Base-by-base conservation (phyloP, 2,329 filamentous ascomycete species). In the Claviceps quebecensis region DNA sequence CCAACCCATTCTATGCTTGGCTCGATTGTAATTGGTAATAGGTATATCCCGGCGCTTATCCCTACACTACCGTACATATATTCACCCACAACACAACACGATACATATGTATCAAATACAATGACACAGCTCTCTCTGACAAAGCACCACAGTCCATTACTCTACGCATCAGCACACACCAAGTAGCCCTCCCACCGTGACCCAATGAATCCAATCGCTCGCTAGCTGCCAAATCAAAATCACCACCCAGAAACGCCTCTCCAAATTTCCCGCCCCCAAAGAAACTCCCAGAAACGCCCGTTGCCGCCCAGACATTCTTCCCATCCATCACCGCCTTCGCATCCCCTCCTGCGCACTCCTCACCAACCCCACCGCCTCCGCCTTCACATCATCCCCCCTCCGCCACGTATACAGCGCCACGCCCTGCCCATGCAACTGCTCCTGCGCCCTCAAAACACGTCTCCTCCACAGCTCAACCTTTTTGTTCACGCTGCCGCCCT, bases 381-480 rank as follows among this genome's bases (percentile, higher is more conserved):
- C 71, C 52, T 79, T 72, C 7, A 87, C 83, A 68, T 93, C 87
- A 29, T 74, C 71, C 0, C 87, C 87, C 11, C 75, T 76, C 43
- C 84, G 74, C 87, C 87, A 93, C 19, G 77, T 87, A 56, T 85
- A 79, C 38, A 93, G 63, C 56, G 75, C 69, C 1, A 93, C 83
- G 4, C 83, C 83, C 40, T 81, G 70, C 5, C 72, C 69, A n/a
- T 78, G 77, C 9, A 91, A 71, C 40, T 70, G 66, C 34, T 80
- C 69, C 56, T 84, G 80, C 3, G 86, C 86, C 45, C 78, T 70
- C 43, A 75, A 75, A 69, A 86, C 78, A 41, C 87, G 70, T 52
- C 81, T 75, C 55, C 75, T 72, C 87, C 86, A 93, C 47, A 88
- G 61, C 54, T 84, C 82, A 51, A 88, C 71, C 56, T 86, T 84